These are phyloP conservation scores for Candida germanica DNA, from an alignment of 805 yeast species.

Conservation along the genomic window DNA sequence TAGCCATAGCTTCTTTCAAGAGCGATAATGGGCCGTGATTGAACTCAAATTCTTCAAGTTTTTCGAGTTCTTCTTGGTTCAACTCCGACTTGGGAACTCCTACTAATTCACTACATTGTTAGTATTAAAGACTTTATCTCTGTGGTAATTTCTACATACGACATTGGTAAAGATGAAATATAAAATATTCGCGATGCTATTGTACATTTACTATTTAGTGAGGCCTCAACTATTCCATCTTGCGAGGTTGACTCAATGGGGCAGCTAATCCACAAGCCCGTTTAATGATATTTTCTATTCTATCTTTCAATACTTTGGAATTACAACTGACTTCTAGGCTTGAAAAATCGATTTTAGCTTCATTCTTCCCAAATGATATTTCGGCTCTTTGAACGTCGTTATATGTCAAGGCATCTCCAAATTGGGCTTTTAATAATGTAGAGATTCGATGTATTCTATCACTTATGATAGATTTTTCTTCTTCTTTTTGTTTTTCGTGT, in stretches of 20 bases:
- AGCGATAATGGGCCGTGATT: slow-evolving; percentile 86
- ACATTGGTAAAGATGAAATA: slow-evolving; percentile 7
- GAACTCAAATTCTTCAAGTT: slow-evolving; percentile 86
- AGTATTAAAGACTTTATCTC: no score
- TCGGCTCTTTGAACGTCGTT: slow-evolving; percentile 48
- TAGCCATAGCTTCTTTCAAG: slow-evolving; percentile 76
- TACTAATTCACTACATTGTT: slow-evolving; percentile 53
- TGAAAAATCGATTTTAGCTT: slow-evolving; percentile 64
- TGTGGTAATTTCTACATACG: slow-evolving; percentile 14
- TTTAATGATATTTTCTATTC: slow-evolving; percentile 76
- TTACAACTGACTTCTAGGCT: slow-evolving; percentile 66
- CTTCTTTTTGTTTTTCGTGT: slow-evolving; percentile 24
- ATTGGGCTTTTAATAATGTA: slow-evolving; percentile 73
- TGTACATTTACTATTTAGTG: slow-evolving; percentile 5
- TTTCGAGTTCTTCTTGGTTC: slow-evolving; percentile 72
- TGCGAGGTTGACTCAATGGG: slow-evolving; percentile 58
- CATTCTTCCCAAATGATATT: slow-evolving; percentile 70
- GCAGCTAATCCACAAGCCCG: slow-evolving; percentile 81
- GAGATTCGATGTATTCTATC: slow-evolving; percentile 49
- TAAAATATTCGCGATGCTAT: neutral
- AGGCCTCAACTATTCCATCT: slow-evolving; percentile 10
- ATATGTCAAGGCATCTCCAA: slow-evolving; percentile 68
- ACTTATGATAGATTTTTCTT: slow-evolving; percentile 23
- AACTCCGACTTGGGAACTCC: slow-evolving; percentile 79
- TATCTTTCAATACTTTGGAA: slow-evolving; percentile 71